These are phyloP conservation scores for Entamoeba nuttalli DNA, from an alignment of 208 protist species.

Conservation along the genomic window DNA sequence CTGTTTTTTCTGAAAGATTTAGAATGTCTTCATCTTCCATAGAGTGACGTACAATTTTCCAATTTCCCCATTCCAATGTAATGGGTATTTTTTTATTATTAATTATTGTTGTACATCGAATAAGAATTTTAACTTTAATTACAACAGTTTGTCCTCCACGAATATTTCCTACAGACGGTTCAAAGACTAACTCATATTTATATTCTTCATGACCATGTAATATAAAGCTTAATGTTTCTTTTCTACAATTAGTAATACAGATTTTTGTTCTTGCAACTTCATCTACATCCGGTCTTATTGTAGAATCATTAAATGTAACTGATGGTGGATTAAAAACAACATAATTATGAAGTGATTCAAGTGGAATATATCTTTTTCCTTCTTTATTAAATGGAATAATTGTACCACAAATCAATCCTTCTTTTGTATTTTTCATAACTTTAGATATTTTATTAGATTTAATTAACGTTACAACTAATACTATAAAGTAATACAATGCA, in stretches of 20 bases:
- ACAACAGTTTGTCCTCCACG: background rate
- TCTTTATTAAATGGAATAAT: background rate
- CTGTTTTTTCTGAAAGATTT: background rate
- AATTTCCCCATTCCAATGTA: background rate
- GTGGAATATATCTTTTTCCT: background rate
- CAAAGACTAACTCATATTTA: background rate
- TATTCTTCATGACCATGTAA: background rate
- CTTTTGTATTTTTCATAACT: background rate
- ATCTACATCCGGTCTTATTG: background rate
- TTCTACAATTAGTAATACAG: background rate
- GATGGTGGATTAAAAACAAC: background rate
- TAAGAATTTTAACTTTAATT: background rate
- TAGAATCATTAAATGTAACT: background rate
- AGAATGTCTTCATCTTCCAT: background rate
- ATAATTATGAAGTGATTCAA: background rate
- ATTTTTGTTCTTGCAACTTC: background rate
- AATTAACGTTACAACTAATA: background rate
- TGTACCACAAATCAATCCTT: background rate
- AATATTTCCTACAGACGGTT: background rate
- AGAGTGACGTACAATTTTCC: background rate
- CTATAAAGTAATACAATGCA: background rate
- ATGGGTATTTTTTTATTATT: background rate
- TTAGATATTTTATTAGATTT: background rate
- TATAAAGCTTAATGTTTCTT: background rate
- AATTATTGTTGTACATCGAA: background rate